A percentile compares a stretch with the other conserved stretches of the same genome.
These are phyloP conservation scores for Trichoderma sp. DNA, from an alignment of 2,329 filamentous ascomycete genomes.

Conservation along the genomic window DNA sequence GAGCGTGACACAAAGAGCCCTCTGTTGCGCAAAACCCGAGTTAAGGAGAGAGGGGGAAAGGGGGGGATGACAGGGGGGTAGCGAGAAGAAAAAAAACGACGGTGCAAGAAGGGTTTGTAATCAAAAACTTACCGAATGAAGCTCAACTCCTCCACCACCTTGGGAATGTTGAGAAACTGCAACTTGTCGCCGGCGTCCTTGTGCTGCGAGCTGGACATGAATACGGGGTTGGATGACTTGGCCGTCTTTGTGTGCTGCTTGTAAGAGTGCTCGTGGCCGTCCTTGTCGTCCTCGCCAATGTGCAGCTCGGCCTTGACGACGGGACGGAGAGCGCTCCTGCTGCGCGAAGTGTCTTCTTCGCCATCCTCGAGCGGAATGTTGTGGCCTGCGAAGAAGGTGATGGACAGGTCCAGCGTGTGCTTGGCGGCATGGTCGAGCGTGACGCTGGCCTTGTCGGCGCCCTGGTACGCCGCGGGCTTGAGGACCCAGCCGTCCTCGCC, in stretches of 20 bases:
- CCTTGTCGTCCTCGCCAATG: constrained; percentile 54
- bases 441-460: constrained; percentile 39
- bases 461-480: constrained; percentile 74
- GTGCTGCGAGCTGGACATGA: constrained; percentile 31
- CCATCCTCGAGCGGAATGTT: constrained; percentile 49
- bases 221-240: constrained; percentile 63
- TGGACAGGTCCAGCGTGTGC: constrained; percentile 61
- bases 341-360: constrained; percentile 33
- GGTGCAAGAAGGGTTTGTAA: neutral
- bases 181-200: constrained; percentile 51
- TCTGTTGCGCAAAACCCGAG: neutral
- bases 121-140: constrained; percentile 63
- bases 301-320: constrained; percentile 79
- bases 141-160: constrained; percentile 66
- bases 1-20: neutral
- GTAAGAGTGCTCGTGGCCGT: constrained; percentile 52
- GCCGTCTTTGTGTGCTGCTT: constrained; percentile 57
- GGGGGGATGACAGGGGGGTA: neutral
- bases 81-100: neutral
- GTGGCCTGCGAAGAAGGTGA: constrained; percentile 76
- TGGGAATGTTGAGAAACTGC: constrained; percentile 55
- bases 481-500: constrained; percentile 79
- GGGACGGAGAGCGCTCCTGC: constrained; percentile 54
- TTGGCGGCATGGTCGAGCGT: constrained; percentile 47
- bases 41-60: neutral